Base-by-base conservation (phyloP, 257 asterid genomes). In the Scutellaria minor region DNA sequence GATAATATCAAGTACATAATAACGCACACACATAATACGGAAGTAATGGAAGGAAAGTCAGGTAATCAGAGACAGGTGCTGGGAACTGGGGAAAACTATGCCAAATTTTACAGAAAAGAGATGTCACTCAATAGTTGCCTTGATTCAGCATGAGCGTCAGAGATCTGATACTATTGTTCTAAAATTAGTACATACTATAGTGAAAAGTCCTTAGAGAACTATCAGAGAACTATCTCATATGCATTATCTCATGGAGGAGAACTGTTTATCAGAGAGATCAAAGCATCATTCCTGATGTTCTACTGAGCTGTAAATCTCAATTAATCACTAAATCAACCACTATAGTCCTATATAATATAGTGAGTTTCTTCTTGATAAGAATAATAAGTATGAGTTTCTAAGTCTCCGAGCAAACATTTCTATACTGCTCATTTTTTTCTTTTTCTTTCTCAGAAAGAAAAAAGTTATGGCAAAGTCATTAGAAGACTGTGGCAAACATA, bases 351-450 rank as follows among this genome's bases (percentile, higher is more conserved):
- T 13, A 44, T 9, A 54, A n/a, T n/a, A 53, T 40, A 24, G 40
- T 5, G 31, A 41, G 11, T 12, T 59, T 24, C 27, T 24, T 0
- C 27, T 24, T 24, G 27, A 24, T 24, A 24, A 24, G 2, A 24
- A 24, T 24, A 24, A 24, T 24, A 24, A 24, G 27, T 24, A 24
- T 18, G 18, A 18, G 18, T 18, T 18, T 39, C 42, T 3, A 5
- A 45, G 50, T 53, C 59, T 71, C 18, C 18, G 50, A 64, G 66
- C 61, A 65, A 74, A 45, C 51, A 66, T 27, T 61, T 53, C 60
- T 53, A 44, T 5, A n/a, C 14, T 46, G 24, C 10, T 35, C 27
- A 1, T 24, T 24, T 59, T 31, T 35, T 59, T 4, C 2, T 14
- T 31, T 14, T 58, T n/a, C 42, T 24, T 45, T 65, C 18, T 55